Evolutionary conservation across 1,284 basidiomycete species (phyloP).

Genomic region (Dichomitus squalens): DNA sequence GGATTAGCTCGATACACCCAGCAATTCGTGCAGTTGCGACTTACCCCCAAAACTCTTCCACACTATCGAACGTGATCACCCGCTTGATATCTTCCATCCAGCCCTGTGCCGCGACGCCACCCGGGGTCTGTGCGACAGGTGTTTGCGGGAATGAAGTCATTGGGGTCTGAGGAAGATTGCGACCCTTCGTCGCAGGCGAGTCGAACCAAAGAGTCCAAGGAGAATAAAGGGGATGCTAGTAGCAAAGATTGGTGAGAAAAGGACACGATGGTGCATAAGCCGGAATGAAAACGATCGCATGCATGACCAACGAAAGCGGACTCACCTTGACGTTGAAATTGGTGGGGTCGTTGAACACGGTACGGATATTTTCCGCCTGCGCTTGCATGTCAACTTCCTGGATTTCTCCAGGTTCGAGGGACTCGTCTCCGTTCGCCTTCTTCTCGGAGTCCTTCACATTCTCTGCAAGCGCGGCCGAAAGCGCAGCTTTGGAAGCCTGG

Average conservation of each 20-base stretch:
- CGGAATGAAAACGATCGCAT: background rate
- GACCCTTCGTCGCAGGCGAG: constrained; percentile 86
- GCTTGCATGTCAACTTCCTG: constrained; percentile 81
- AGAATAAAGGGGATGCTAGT: constrained; percentile 87
- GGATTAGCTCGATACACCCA: background rate
- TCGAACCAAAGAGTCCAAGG: constrained; percentile 99
- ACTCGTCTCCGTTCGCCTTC: constrained; percentile 39
- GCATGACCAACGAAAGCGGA: constrained; percentile 8
- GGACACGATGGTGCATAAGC: background rate
- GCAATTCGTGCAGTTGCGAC: constrained; percentile 31
- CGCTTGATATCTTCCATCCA: constrained; percentile 99
- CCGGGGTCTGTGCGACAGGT: constrained; percentile 66
- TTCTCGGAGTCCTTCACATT: constrained; percentile 34
- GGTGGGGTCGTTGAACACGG: constrained; percentile 87
- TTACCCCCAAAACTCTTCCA: constrained; percentile 98
- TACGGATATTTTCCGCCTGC: constrained; percentile 81
- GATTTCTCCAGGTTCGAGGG: constrained; percentile 69
- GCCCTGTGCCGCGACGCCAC: constrained; percentile 64
- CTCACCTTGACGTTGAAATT: constrained; percentile 91
- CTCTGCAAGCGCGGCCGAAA: constrained; percentile 68
- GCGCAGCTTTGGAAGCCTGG: constrained; percentile 74
- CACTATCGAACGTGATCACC: constrained; percentile 91
- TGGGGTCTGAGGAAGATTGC: constrained; percentile 86
- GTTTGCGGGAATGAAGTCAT: constrained; percentile 78
- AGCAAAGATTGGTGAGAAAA: background rate